These are phyloP conservation scores for Scheffersomyces illinoinensis DNA, from an alignment of 1,139 yeast genomes.

Conservation along the genomic window DNA sequence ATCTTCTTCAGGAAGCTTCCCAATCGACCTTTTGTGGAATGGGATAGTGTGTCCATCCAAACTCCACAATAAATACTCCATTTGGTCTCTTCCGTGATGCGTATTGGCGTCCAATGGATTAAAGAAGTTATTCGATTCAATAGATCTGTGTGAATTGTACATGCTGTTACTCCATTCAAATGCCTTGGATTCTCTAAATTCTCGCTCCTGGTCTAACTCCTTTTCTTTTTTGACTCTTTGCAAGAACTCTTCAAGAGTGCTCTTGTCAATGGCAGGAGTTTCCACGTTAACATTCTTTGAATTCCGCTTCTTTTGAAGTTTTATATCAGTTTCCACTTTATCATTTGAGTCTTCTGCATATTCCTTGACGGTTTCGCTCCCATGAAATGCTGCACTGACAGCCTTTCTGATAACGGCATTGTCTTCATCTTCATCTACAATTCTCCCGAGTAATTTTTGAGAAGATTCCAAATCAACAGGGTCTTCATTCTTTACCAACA, in stretches of 20 bases:
- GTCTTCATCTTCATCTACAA: constrained; percentile 8
- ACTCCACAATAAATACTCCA: constrained; percentile 48
- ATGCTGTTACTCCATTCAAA: constrained; percentile 52
- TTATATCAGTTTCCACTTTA: constrained; percentile 8
- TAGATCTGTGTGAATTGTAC: constrained; percentile 35
- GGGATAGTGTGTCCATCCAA: constrained; percentile 43
- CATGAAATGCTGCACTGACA: constrained; percentile 21
- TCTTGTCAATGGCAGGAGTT: constrained; percentile 11
- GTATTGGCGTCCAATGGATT: constrained; percentile 29
- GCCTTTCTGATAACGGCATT: constrained; percentile 22
- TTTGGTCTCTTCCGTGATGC: constrained; percentile 1
- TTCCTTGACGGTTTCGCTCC: not conserved
- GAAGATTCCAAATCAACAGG: constrained; percentile 17
- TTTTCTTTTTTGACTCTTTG: constrained; percentile 41
- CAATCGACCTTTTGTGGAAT: constrained; percentile 42
- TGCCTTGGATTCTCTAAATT: constrained; percentile 51
- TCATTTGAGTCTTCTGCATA: constrained; percentile 1
- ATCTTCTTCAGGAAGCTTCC: constrained; percentile 41
- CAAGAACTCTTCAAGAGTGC: constrained; percentile 38
- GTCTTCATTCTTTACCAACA: constrained; percentile 13
- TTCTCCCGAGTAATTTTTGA: constrained; percentile 8
- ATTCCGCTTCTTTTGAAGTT: constrained; percentile 3
- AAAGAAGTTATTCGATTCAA: constrained; percentile 51
- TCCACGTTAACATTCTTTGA: not conserved
- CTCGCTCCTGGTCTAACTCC: constrained; percentile 40